phyloP scores from a whole-genome alignment of 805 yeast species.

The Wickerhamomyces canadensis region DNA sequence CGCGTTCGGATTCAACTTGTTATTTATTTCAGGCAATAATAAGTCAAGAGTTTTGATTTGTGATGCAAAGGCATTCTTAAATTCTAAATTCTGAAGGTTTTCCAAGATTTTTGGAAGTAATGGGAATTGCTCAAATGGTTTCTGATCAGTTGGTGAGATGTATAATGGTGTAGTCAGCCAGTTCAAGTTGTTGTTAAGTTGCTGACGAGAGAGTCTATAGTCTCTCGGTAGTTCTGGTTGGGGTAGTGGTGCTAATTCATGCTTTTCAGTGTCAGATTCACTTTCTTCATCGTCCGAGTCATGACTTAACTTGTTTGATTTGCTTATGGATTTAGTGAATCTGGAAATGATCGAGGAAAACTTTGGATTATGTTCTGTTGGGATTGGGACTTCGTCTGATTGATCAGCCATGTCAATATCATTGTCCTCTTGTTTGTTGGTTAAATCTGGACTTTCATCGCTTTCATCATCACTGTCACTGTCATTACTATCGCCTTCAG shows the following conservation, averaged over 20 bases:
- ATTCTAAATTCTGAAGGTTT: conserved; percentile 44
- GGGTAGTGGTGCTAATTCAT: conserved; percentile 69
- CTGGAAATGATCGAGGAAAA: conserved; percentile 48
- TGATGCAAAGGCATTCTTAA: conserved; percentile 64
- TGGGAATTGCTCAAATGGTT: conserved; percentile 43
- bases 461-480: conserved; percentile 5
- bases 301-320: conserved; percentile 3
- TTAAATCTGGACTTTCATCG: conserved; percentile 9
- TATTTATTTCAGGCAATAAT: conserved; percentile 37
- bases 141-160: conserved; percentile 40
- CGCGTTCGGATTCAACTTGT: conserved; percentile 18
- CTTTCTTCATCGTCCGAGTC: conserved; percentile 20
- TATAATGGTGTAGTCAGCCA: conserved; percentile 69
- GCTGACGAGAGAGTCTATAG: conserved; percentile 29
- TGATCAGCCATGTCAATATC: conserved; percentile 14
- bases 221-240: conserved; percentile 71
- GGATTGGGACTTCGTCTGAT: conserved; percentile 13
- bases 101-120: conserved; percentile 36
- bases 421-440: conserved; percentile 5
- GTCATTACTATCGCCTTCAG: conserved; percentile 5
- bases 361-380: conserved; percentile 29
- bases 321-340: conserved; percentile 39
- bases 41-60: conserved; percentile 64
- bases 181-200: conserved; percentile 36
- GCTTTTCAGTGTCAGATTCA: conserved; percentile 26